A percentile compares a stretch with the other conserved stretches of the same genome.
Evolutionary conservation across 176 grass and related monocot species (phyloP).

Genomic region (Triticum aestivum): DNA sequence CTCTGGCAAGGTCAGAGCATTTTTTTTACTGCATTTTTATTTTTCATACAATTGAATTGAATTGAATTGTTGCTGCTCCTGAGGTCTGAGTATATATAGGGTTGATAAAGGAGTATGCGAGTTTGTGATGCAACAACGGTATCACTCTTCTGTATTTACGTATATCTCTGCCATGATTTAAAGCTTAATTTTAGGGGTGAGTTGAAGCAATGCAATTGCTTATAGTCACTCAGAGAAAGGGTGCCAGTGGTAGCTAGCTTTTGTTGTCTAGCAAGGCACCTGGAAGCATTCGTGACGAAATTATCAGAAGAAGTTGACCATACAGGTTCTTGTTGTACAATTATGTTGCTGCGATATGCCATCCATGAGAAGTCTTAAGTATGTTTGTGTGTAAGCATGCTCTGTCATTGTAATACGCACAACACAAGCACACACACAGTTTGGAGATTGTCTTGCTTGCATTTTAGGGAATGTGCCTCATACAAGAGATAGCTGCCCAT

Average conservation of each 20-base stretch:
- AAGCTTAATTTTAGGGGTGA: not conserved
- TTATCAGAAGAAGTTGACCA: not conserved
- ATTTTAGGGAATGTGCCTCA: constrained; percentile 6
- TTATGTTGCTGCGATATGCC: not conserved
- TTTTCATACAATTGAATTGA: too few species aligned
- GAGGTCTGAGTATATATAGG: not conserved
- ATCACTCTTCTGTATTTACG: not conserved
- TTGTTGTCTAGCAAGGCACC: not conserved
- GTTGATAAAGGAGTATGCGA: not conserved
- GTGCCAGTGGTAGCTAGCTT: not conserved
- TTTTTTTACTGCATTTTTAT: not conserved
- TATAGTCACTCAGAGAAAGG: not conserved
- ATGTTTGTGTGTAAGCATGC: not conserved
- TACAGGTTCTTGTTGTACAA: not conserved
- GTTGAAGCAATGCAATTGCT: not conserved
- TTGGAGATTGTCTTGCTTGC: not conserved
- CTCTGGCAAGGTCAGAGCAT: constrained; percentile 61
- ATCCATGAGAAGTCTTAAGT: constrained; percentile 4
- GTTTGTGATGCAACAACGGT: not conserved
- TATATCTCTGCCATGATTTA: not conserved
- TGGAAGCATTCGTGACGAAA: not conserved
- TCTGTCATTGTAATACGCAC: not conserved
- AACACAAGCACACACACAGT: not conserved
- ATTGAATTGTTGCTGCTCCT: not conserved
- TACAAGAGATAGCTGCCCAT: not conserved